Evolutionary conservation across 2,329 filamentous ascomycete genomes (phyloP), one percentile per base, ranked within the genome.

Genomic region (Neonectria faginata): DNA sequence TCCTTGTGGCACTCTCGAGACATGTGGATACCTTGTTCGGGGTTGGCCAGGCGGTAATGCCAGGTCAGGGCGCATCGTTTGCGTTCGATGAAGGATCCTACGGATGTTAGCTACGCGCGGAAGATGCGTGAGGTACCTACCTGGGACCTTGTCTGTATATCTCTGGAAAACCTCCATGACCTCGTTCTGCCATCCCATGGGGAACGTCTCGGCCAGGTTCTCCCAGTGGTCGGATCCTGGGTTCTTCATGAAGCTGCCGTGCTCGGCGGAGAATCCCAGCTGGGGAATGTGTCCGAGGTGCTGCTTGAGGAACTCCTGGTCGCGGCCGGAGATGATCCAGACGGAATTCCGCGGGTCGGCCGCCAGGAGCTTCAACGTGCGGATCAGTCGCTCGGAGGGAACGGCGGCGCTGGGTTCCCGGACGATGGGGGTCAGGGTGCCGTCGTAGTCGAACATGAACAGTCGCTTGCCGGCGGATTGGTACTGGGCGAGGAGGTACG

Each of bases 361-460:
- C 0, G 94, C 92, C 45, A 99, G 85, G 11, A 87, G 86, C 77
- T 91, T 93, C 64, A 99, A 84, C 1, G 91, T 94, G 31, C 90
- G 88, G 53, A 97, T 90, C 22, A 97, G 88, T 22, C 90, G 89
- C 71, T 94, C 91, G 0, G 94, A 95, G 0, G 96, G 96, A 42
- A 97, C 90, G 3, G 96, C 96, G 5, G 93, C 90, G 70, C 91
- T 90, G 2, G 96, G 96, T 74, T 98, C 94, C 71, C 92, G 91
- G 60, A 98, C 96, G 73, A 99, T 98, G 0, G 94, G 93, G 3
- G 96, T 98, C 59, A 99, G 86, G 0, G 96, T 99, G 52, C 96
- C 96, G 77, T 99, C 96, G 75, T 99, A 99, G 81, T 99, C 96
- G 76, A 98, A 97, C 92, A 99, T 95, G 83, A 98, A 97, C 3